A percentile compares a stretch with the other conserved stretches of the same genome.
Evolutionary conservation across 257 asterid genomes (phyloP).

Genomic region (Euphrasia confusa): DNA sequence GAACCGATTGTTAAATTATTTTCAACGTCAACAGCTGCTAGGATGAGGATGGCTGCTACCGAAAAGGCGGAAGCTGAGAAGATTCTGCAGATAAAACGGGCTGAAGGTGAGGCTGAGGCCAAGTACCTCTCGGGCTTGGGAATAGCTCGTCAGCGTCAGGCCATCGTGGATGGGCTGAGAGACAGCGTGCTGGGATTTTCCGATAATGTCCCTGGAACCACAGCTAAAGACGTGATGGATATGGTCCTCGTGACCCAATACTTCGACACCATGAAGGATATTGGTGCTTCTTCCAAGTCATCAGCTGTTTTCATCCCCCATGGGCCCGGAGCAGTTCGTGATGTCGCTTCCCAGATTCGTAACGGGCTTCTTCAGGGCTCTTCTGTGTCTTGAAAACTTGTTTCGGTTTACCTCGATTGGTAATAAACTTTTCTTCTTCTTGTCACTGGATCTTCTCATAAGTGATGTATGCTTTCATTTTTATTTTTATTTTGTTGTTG

Average conservation of each 20-base stretch:
- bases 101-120: background rate
- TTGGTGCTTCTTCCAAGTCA: too few species aligned
- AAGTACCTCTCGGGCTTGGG: background rate
- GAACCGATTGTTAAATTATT: background rate
- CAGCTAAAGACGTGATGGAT: background rate
- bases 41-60: background rate
- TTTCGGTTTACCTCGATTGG: background rate
- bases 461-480: too few species aligned
- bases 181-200: background rate
- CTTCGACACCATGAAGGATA: too few species aligned
- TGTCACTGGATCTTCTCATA: too few species aligned
- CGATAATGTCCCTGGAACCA: background rate
- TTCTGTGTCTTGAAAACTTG: background rate
- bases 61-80: too few species aligned
- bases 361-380: constrained; percentile 74
- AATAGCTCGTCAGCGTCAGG: background rate
- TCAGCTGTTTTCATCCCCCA: constrained; percentile 23
- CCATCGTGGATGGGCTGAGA: background rate
- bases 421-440: background rate
- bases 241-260: too few species aligned
- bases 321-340: constrained; percentile 81
- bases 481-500: too few species aligned
- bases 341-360: constrained; percentile 74
- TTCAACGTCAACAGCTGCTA: background rate
- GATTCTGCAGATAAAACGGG: too few species aligned